phyloP scores from a whole-genome alignment of 2,329 filamentous ascomycete genomes.

The Neonectria neomacrospora region DNA sequence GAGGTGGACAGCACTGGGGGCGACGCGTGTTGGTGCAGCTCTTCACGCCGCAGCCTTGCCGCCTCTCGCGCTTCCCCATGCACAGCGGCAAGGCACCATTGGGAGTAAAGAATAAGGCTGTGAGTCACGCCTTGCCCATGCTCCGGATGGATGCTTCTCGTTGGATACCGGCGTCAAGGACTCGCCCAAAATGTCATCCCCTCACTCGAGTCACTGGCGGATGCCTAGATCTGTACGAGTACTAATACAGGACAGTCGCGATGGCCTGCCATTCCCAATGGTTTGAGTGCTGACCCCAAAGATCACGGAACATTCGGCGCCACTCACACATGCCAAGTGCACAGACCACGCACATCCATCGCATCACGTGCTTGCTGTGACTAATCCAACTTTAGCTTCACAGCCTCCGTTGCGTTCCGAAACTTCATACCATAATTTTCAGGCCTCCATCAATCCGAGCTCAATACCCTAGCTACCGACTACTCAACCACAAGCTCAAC shows the following conservation, averaged over 20 bases:
- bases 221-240: conserved; percentile 40
- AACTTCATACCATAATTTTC: conserved; percentile 51
- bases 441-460: conserved; percentile 46
- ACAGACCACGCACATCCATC: conserved; percentile 35
- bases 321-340: conserved; percentile 32
- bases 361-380: conserved; percentile 44
- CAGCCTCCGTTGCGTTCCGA: conserved; percentile 42
- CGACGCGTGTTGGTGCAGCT: conserved; percentile 28
- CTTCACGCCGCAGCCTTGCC: conserved; percentile 43
- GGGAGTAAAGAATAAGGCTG: conserved; percentile 25
- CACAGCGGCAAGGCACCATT: conserved; percentile 38
- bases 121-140: conserved; percentile 39
- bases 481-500: conserved; percentile 22
- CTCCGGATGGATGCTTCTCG: conserved; percentile 17
- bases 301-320: conserved; percentile 37
- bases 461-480: conserved; percentile 27
- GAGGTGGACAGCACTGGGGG: conserved; percentile 5
- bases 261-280: conserved; percentile 3
- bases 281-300: conserved; percentile 8
- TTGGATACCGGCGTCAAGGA: conserved; percentile 30
- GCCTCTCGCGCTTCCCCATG: conserved; percentile 26
- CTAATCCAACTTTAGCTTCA: conserved; percentile 41
- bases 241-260: conserved; percentile 40
- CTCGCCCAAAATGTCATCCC: conserved; percentile 24
- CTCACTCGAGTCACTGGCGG: conserved; percentile 39